These are phyloP conservation scores for Alternaria gansuensis DNA, from an alignment of 2,329 filamentous ascomycete genomes.

Conservation along the genomic window DNA sequence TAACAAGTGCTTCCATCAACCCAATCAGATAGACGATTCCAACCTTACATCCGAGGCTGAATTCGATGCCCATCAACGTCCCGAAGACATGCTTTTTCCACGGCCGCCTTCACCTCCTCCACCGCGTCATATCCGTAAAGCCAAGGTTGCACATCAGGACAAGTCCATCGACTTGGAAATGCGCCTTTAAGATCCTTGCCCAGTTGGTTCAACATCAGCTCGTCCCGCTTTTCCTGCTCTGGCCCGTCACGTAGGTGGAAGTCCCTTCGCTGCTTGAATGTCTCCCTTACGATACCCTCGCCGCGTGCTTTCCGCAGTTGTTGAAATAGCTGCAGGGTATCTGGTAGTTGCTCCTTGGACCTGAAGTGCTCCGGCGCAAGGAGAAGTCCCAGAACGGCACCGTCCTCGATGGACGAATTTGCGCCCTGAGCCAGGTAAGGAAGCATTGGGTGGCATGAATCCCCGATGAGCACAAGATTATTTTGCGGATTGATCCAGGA, in stretches of 20 bases:
- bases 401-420: slow-evolving; percentile 73
- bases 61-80: background rate
- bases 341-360: slow-evolving; percentile 39
- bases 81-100: background rate
- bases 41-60: background rate
- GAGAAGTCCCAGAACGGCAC: slow-evolving; percentile 69
- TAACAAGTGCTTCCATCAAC: background rate
- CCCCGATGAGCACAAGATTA: slow-evolving; percentile 63
- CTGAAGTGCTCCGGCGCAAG: slow-evolving; percentile 49
- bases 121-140: slow-evolving; percentile 49
- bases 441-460: slow-evolving; percentile 49
- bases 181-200: slow-evolving; percentile 60
- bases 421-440: slow-evolving; percentile 59
- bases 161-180: slow-evolving; percentile 69
- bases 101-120: slow-evolving; percentile 40
- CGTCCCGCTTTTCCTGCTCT: slow-evolving; percentile 66
- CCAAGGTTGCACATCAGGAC: slow-evolving; percentile 49
- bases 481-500: slow-evolving; percentile 57
- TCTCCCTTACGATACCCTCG: slow-evolving; percentile 67
- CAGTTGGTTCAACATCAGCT: slow-evolving; percentile 65
- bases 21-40: background rate
- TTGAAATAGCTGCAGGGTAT: slow-evolving; percentile 58
- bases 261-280: slow-evolving; percentile 61
- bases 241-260: slow-evolving; percentile 61
- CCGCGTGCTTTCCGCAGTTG: slow-evolving; percentile 59